Evolutionary conservation across 2,329 filamentous ascomycete genomes (phyloP).

Genomic region (Aspergillus quadrilineatus): DNA sequence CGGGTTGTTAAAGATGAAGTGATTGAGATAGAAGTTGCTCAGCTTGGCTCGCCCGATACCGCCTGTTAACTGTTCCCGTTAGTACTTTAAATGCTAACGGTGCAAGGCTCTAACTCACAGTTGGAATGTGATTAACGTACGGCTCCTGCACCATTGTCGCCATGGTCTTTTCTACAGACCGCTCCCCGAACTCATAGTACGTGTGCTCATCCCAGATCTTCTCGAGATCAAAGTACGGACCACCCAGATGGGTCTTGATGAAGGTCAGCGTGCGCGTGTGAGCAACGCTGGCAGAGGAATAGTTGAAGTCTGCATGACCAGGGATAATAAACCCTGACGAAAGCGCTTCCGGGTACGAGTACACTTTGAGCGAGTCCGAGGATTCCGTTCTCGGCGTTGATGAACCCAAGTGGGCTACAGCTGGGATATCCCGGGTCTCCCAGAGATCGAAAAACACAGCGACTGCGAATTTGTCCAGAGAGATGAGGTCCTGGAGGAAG

Average conservation of each 20-base stretch:
- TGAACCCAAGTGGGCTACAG: conserved; percentile 21
- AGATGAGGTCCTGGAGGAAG: conserved; percentile 10
- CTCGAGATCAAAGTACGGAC: conserved; percentile 72
- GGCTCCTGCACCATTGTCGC: conserved; percentile 77
- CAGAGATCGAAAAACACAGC: conserved; percentile 24
- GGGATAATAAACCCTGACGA: conserved; percentile 52
- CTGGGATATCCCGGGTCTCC: conserved; percentile 10
- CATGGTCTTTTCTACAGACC: conserved; percentile 72
- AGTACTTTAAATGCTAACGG: neutral
- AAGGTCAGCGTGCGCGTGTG: conserved; percentile 67
- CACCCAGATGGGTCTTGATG: conserved; percentile 61
- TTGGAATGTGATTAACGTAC: conserved; percentile 76
- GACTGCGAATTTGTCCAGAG: conserved; percentile 7
- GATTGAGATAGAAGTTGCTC: conserved; percentile 67
- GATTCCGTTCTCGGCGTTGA: neutral
- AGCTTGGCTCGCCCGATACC: conserved; percentile 65
- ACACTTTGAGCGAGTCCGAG: conserved; percentile 16
- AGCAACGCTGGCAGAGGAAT: conserved; percentile 57
- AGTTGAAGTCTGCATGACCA: conserved; percentile 52
- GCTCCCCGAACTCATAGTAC: conserved; percentile 66
- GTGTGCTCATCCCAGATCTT: conserved; percentile 78
- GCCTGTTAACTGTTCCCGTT: conserved; percentile 48
- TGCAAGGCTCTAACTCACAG: conserved; percentile 45
- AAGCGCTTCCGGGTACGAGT: conserved; percentile 48
- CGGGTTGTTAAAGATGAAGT: conserved; percentile 75